Conservation (phyloP, 192 early-diverging fungal genomes). For the Backusella macrospora region DNA sequence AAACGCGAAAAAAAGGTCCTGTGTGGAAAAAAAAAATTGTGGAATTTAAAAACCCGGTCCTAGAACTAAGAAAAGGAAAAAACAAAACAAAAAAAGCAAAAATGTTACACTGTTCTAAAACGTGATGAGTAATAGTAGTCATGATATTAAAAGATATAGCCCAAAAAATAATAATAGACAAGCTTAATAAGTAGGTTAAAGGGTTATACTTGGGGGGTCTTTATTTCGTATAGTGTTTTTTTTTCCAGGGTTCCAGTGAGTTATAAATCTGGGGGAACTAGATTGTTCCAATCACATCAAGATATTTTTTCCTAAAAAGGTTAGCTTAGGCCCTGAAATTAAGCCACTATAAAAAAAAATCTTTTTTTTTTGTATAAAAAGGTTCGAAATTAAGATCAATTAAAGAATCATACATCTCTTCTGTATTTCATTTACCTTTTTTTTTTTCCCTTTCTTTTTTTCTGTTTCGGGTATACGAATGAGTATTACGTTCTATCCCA, state of each 20-base stretch:
- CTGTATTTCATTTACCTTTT: not conserved
- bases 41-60: too few relatives aligned
- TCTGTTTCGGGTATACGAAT: constrained; percentile 9
- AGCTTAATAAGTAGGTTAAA: too few relatives aligned
- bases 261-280: not conserved
- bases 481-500: constrained; percentile 12
- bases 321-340: constrained; percentile 3
- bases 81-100: too few relatives aligned
- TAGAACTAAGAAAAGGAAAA: too few relatives aligned
- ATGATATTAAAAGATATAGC: too few relatives aligned
- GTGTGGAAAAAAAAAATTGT: too few relatives aligned
- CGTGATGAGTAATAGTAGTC: too few relatives aligned
- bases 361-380: constrained; percentile 4
- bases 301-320: constrained; percentile 1
- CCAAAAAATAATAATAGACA: too few relatives aligned
- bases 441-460: constrained; percentile 19
- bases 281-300: constrained; percentile 14
- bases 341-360: constrained; percentile 3
- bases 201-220: too few relatives aligned
- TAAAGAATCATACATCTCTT: constrained; percentile 8
- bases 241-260: not conserved
- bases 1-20: too few relatives aligned
- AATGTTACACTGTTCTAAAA: too few relatives aligned
- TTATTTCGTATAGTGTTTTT: not conserved
- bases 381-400: not conserved